These are phyloP conservation scores for Taiozyma sp. DNA, from an alignment of 1,139 yeast species.

Conservation along the genomic window DNA sequence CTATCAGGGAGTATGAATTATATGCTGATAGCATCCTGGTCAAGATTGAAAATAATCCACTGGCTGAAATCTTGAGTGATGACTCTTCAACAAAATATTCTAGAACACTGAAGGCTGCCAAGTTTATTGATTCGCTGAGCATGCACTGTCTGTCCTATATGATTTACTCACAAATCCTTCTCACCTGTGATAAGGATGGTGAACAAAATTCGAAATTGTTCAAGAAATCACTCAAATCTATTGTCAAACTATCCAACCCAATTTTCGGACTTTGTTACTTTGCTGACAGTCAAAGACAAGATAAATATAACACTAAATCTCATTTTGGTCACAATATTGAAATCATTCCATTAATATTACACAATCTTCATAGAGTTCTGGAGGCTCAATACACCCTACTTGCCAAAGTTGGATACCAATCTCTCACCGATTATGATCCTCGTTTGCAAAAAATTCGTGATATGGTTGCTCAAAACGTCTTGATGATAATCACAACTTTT, in stretches of 20 bases:
- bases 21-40: not conserved
- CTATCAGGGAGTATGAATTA: not conserved
- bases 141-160: slow-evolving; percentile 6
- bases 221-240: slow-evolving; percentile 2
- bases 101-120: slow-evolving; percentile 1
- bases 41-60: not conserved
- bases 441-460: slow-evolving; percentile 5
- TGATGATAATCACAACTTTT: slow-evolving; percentile 5
- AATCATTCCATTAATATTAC: slow-evolving; percentile 5
- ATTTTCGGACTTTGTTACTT: slow-evolving; percentile 5
- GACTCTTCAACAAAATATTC: slow-evolving; percentile 4
- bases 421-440: not conserved
- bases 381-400: slow-evolving; percentile 3
- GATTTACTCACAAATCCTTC: slow-evolving; percentile 1
- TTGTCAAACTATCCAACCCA: slow-evolving; percentile 3
- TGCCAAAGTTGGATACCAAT: not conserved
- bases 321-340: slow-evolving; percentile 8
- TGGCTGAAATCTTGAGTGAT: slow-evolving; percentile 5
- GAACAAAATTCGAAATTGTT: not conserved
- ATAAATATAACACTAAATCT: slow-evolving; percentile 2
- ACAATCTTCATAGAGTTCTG: slow-evolving; percentile 3
- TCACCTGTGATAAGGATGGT: slow-evolving; percentile 1
- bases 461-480: slow-evolving; percentile 3
- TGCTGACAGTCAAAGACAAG: slow-evolving; percentile 7
- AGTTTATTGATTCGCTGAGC: slow-evolving; percentile 6